These are phyloP conservation scores for Coriolopsis trogii DNA, from an alignment of 1,284 basidiomycete species.

Conservation along the genomic window DNA sequence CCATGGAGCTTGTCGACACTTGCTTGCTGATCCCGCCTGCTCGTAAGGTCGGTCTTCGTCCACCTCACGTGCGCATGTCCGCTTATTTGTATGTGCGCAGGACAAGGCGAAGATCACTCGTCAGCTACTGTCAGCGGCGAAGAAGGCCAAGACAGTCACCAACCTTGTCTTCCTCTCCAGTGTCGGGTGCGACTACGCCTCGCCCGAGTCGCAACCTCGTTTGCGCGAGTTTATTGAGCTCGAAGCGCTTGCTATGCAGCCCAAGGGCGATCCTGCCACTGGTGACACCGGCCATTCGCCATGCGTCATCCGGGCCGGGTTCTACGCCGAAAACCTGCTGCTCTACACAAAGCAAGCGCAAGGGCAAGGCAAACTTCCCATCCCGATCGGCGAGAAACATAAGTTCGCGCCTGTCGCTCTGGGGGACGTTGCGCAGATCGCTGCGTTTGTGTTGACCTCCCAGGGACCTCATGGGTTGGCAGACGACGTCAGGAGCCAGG, in stretches of 20 bases:
- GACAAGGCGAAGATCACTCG: slow-evolving; percentile 26
- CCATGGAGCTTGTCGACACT: slow-evolving; percentile 22
- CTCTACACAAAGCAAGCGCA: slow-evolving; percentile 29
- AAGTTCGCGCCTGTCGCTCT: slow-evolving; percentile 30
- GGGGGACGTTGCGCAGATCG: slow-evolving; percentile 26
- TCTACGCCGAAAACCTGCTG: slow-evolving; percentile 29
- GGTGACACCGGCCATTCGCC: slow-evolving; percentile 22
- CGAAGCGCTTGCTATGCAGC: slow-evolving; percentile 25
- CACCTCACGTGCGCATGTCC: not conserved
- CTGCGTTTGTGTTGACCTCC: slow-evolving; percentile 23
- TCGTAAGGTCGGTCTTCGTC: slow-evolving; percentile 13
- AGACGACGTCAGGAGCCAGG: slow-evolving; percentile 26
- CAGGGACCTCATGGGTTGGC: slow-evolving; percentile 27
- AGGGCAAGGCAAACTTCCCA: slow-evolving; percentile 23
- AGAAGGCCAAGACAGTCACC: slow-evolving; percentile 22
- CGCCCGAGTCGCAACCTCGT: slow-evolving; percentile 24
- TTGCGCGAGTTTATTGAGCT: slow-evolving; percentile 31
- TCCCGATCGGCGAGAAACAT: slow-evolving; percentile 24
- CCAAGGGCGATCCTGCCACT: slow-evolving; percentile 21
- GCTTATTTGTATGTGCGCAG: not conserved
- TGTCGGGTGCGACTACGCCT: slow-evolving; percentile 24
- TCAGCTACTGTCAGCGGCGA: slow-evolving; percentile 23
- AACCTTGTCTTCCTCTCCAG: slow-evolving; percentile 28
- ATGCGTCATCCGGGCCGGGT: slow-evolving; percentile 27
- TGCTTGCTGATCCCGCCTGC: slow-evolving; percentile 28